These are phyloP conservation scores for Amauroascus niger DNA, from an alignment of 2,329 filamentous ascomycete species.

Conservation along the genomic window DNA sequence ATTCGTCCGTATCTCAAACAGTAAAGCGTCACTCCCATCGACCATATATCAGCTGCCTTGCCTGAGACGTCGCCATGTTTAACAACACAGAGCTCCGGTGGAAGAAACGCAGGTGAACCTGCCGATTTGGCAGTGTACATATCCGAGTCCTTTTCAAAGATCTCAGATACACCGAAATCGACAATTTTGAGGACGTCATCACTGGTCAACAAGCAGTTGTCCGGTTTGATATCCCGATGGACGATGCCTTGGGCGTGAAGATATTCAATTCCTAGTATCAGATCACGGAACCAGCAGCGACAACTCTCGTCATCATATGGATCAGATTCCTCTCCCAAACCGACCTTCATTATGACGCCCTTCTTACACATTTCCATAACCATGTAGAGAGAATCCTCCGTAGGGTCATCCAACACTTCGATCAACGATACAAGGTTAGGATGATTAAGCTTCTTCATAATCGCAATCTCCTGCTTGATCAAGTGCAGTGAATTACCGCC, in stretches of 20 bases:
- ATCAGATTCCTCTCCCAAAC: conserved; percentile 68
- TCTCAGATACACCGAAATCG: conserved; percentile 98
- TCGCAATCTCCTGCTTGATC: conserved; percentile 92
- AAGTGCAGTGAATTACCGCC: conserved; percentile 67
- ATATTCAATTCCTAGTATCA: conserved; percentile 92
- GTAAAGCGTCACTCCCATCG: conserved; percentile 92
- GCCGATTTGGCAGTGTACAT: conserved; percentile 92
- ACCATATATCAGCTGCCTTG: conserved; percentile 90
- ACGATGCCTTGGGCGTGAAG: conserved; percentile 89
- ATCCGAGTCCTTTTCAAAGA: conserved; percentile 79
- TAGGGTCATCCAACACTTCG: conserved; percentile 89
- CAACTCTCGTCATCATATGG: conserved; percentile 77
- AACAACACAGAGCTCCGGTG: conserved; percentile 80
- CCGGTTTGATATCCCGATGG: conserved; percentile 94
- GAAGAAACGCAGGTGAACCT: conserved; percentile 87
- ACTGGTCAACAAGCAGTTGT: conserved; percentile 81
- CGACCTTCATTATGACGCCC: conserved; percentile 92
- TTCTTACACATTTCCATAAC: conserved; percentile 99
- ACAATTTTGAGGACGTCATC: conserved; percentile 95
- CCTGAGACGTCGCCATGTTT: conserved; percentile 83
- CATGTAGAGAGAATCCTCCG: conserved; percentile 96
- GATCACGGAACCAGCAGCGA: conserved; percentile 84
- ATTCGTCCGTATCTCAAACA: conserved; percentile 82
- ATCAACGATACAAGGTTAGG: conserved; percentile 86
- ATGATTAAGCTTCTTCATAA: conserved; percentile 98